phyloP scores from a whole-genome alignment of 306 rosid genomes.

The Pueraria montana region DNA sequence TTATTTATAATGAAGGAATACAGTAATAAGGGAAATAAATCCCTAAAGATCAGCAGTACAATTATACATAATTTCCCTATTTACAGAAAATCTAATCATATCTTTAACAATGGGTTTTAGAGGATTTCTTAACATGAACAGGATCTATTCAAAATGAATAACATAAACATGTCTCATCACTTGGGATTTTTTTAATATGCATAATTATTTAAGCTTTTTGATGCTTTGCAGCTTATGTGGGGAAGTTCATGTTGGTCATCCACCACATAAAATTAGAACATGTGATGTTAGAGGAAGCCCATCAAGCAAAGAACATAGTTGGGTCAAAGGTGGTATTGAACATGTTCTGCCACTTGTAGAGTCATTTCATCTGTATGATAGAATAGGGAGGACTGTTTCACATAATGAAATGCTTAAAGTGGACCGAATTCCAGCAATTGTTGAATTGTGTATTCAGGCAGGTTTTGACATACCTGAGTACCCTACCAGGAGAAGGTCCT shows the following conservation, averaged over 20 bases:
- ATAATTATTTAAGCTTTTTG: slow-evolving; percentile 36
- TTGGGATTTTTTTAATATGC: neutral
- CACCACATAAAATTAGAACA: slow-evolving; percentile 76
- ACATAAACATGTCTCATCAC: neutral
- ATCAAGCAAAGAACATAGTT: slow-evolving; percentile 71
- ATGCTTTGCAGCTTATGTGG: slow-evolving; percentile 65
- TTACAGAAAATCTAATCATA: no score
- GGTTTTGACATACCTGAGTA: slow-evolving; percentile 72
- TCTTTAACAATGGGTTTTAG: no score
- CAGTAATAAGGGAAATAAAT: no score
- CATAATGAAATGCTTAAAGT: slow-evolving; percentile 74
- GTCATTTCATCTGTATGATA: slow-evolving; percentile 77
- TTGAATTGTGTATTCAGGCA: slow-evolving; percentile 78
- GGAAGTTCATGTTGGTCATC: slow-evolving; percentile 77
- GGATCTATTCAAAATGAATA: slow-evolving; percentile 24
- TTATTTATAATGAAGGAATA: no score
- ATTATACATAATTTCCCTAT: no score
- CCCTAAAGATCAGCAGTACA: no score
- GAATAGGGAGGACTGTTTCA: slow-evolving; percentile 77
- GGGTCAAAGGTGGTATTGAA: slow-evolving; percentile 69
- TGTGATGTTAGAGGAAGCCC: slow-evolving; percentile 71
- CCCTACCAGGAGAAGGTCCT: slow-evolving; percentile 74
- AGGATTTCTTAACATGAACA: slow-evolving; percentile 16
- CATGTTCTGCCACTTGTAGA: slow-evolving; percentile 67
- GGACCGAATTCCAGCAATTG: slow-evolving; percentile 75